phyloP scores from a whole-genome alignment of 371 early-diverging fungal genomes.

The Lichtheimia ornata region DNA sequence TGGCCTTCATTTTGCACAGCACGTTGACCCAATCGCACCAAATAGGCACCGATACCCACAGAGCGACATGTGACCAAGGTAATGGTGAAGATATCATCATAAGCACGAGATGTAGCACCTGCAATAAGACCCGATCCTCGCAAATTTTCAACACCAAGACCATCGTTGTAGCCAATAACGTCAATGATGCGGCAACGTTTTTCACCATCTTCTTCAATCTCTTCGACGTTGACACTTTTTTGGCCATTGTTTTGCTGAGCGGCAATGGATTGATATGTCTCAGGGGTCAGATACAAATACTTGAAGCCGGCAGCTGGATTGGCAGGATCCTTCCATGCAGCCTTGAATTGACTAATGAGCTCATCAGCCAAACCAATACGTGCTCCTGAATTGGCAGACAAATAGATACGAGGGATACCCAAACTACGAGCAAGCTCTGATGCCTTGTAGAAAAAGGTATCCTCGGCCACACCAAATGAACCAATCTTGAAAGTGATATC shows the following conservation, averaged over 20 bases:
- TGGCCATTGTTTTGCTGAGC: conserved; percentile 47
- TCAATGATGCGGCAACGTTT: conserved; percentile 83
- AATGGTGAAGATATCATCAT: conserved; percentile 96
- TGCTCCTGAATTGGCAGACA: conserved; percentile 99
- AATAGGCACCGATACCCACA: conserved; percentile 99
- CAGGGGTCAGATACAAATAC: conserved; percentile 88
- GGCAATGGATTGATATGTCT: conserved; percentile 66
- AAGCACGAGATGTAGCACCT: conserved; percentile 93
- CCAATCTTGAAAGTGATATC: conserved; percentile 98
- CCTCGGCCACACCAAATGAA: conserved; percentile 96
- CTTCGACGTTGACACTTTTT: conserved; percentile 69
- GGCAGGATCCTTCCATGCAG: conserved; percentile 83
- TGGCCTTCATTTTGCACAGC: conserved; percentile 97
- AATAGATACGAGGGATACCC: conserved; percentile 93
- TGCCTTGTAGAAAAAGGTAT: conserved; percentile 89
- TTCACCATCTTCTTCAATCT: conserved; percentile 72
- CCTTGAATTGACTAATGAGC: conserved; percentile 80
- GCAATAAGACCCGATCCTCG: conserved; percentile 98
- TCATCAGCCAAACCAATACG: conserved; percentile 97
- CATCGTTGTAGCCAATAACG: conserved; percentile 88
- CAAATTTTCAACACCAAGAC: conserved; percentile 98
- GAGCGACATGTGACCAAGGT: conserved; percentile 97
- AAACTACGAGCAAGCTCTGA: conserved; percentile 83
- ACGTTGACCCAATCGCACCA: conserved; percentile 97
- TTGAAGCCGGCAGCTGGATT: conserved; percentile 87